Evolutionary conservation across 2,329 filamentous ascomycete species (phyloP).

Genomic region (Ceratocystiopsis sp.): DNA sequence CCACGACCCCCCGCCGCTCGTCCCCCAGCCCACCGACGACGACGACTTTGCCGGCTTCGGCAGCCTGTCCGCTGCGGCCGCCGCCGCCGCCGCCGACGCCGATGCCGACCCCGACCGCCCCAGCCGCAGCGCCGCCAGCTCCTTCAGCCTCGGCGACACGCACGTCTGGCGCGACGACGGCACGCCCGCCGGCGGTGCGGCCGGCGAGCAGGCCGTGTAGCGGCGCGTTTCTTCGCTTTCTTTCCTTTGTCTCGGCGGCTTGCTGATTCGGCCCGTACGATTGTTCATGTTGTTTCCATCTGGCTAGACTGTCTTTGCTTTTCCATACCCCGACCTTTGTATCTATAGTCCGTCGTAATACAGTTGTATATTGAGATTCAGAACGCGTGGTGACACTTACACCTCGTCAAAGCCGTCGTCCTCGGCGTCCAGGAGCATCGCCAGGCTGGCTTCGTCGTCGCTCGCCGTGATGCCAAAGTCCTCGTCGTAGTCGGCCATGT

Average conservation of each 20-base stretch:
- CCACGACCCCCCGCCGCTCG: slow-evolving; percentile 30
- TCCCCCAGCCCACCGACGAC: slow-evolving; percentile 5
- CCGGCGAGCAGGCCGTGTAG: background rate
- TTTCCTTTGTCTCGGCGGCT: background rate
- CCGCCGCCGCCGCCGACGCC: background rate
- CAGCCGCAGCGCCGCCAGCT: slow-evolving; percentile 24
- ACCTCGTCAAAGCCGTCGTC: too few relatives aligned
- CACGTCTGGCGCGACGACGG: slow-evolving; percentile 28
- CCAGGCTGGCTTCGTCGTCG: too few relatives aligned
- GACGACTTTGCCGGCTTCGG: background rate
- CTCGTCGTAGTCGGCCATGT: background rate
- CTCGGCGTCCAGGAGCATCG: too few relatives aligned
- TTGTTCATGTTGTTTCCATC: too few relatives aligned
- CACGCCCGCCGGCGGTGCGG: background rate
- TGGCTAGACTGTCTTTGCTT: too few relatives aligned
- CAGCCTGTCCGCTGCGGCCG: background rate
- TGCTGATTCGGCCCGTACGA: too few relatives aligned
- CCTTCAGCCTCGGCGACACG: slow-evolving; percentile 30
- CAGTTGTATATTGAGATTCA: too few relatives aligned
- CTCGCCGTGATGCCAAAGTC: background rate
- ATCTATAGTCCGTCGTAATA: too few relatives aligned
- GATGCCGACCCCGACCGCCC: slow-evolving; percentile 1
- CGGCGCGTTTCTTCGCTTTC: background rate
- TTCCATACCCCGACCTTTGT: too few relatives aligned
- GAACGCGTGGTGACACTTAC: too few relatives aligned